Conservation (phyloP, 2,329 filamentous ascomycete species). For the Arthrobotrys pseudoclavata region DNA sequence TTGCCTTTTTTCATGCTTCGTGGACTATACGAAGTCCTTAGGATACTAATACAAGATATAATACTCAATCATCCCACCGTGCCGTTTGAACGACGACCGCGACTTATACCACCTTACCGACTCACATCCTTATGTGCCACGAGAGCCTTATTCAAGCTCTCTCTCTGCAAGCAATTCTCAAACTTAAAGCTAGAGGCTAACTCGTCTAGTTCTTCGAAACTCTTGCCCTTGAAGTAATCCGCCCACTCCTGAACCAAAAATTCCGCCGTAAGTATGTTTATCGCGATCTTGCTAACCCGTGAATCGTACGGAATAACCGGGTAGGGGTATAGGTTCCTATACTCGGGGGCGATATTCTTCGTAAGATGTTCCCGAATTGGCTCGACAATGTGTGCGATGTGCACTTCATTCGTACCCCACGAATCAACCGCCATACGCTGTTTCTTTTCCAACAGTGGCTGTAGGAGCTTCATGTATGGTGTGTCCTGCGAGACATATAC, state of each 20-base stretch:
- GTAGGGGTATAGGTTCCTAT: constrained; percentile 68
- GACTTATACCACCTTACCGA: neutral
- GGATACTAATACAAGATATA: constrained; percentile 21
- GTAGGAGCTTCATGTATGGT: constrained; percentile 70
- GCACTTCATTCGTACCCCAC: constrained; percentile 68
- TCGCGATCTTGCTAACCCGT: constrained; percentile 68
- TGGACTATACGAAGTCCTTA: neutral
- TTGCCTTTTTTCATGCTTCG: neutral
- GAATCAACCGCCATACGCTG: constrained; percentile 70
- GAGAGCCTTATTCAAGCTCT: constrained; percentile 68
- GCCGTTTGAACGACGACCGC: neutral
- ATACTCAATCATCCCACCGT: neutral
- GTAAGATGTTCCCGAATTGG: constrained; percentile 68
- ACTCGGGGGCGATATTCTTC: constrained; percentile 67
- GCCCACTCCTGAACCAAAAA: constrained; percentile 72
- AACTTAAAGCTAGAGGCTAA: constrained; percentile 71
- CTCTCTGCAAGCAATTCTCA: constrained; percentile 71
- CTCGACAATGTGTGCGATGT: constrained; percentile 65
- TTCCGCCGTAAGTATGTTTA: constrained; percentile 70
- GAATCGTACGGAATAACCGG: constrained; percentile 70
- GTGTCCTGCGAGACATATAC: constrained; percentile 69
- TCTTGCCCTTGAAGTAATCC: constrained; percentile 71
- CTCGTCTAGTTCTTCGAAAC: constrained; percentile 71
- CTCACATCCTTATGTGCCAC: constrained; percentile 61
- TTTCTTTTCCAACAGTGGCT: constrained; percentile 73